These are phyloP conservation scores for Russula compacta DNA, from an alignment of 768 basidiomycete species.

Conservation along the genomic window DNA sequence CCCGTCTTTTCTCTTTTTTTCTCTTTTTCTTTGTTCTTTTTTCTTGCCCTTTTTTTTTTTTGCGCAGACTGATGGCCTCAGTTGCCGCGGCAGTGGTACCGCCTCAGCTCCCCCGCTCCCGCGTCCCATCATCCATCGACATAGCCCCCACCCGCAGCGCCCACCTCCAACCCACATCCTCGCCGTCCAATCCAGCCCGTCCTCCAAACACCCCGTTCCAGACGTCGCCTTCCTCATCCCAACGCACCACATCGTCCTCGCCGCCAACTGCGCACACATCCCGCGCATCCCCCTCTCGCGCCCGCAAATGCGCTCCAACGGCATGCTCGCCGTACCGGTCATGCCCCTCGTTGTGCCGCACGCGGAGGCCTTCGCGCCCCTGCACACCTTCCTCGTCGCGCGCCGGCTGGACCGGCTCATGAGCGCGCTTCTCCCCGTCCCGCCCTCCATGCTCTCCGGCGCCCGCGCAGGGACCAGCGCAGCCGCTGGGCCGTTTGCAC, in stretches of 20 bases:
- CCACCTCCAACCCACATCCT: slow-evolving; percentile 24
- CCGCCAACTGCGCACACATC: slow-evolving; percentile 49
- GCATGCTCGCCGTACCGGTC: slow-evolving; percentile 42
- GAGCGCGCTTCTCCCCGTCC: slow-evolving; percentile 50
- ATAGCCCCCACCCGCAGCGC: slow-evolving; percentile 3
- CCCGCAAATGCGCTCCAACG: slow-evolving; percentile 20
- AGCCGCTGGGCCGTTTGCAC: slow-evolving; percentile 18
- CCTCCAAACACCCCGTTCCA: slow-evolving; percentile 25
- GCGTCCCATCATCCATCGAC: slow-evolving; percentile 17
- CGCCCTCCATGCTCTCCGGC: slow-evolving; percentile 25
- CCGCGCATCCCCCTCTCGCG: slow-evolving; percentile 37
- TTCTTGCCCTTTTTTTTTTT: not conserved
- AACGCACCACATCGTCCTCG: slow-evolving; percentile 53
- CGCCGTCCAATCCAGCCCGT: slow-evolving; percentile 34
- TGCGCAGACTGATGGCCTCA: slow-evolving; percentile 15
- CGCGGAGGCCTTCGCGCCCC: slow-evolving; percentile 53
- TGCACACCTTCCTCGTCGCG: slow-evolving; percentile 62
- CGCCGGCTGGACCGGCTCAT: slow-evolving; percentile 53
- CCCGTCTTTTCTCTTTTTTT: not conserved
- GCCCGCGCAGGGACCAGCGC: slow-evolving; percentile 6
- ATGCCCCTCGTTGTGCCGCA: slow-evolving; percentile 64
- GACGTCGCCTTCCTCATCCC: slow-evolving; percentile 44
- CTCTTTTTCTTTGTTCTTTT: not conserved
- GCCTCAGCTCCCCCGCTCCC: slow-evolving; percentile 15
- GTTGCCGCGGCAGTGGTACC: slow-evolving; percentile 11